These are phyloP conservation scores for Lasiodiplodia theobromae DNA, from an alignment of 2,329 filamentous ascomycete genomes.

Conservation along the genomic window DNA sequence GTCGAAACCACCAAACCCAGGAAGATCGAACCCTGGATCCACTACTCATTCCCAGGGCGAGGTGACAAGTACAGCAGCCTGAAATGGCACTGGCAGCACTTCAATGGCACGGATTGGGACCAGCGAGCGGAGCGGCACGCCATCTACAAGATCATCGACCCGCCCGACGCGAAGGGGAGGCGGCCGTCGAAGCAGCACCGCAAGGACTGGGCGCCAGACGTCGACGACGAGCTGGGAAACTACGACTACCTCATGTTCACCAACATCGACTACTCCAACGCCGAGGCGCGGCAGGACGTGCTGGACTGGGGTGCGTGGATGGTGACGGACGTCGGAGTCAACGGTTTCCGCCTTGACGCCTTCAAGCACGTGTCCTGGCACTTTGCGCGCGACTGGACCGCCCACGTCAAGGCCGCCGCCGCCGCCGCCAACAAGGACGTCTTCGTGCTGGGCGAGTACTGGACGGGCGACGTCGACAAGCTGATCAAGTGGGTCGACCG, in stretches of 20 bases:
- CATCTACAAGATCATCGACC: slow-evolving; percentile 68
- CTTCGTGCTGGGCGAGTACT: slow-evolving; percentile 75
- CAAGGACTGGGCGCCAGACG: slow-evolving; percentile 70
- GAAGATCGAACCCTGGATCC: slow-evolving; percentile 72
- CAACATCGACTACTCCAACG: slow-evolving; percentile 66
- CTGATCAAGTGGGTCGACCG: slow-evolving; percentile 64
- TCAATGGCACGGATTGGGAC: slow-evolving; percentile 73
- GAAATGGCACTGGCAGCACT: slow-evolving; percentile 73
- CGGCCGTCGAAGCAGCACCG: slow-evolving; percentile 51
- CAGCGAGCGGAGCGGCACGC: slow-evolving; percentile 62
- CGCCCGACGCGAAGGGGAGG: slow-evolving; percentile 1
- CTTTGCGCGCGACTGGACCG: slow-evolving; percentile 71
- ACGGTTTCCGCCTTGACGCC: slow-evolving; percentile 74
- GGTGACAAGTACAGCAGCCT: slow-evolving; percentile 65
- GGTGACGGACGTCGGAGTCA: slow-evolving; percentile 62
- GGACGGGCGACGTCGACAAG: slow-evolving; percentile 64
- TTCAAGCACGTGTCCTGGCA: slow-evolving; percentile 73
- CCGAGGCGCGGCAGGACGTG: slow-evolving; percentile 70
- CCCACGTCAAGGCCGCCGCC: slow-evolving; percentile 58
- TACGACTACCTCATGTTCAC: slow-evolving; percentile 75
- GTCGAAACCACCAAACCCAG: slow-evolving; percentile 61
- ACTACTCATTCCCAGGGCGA: slow-evolving; percentile 70
- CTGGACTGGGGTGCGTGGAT: slow-evolving; percentile 74
- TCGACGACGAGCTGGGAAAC: slow-evolving; percentile 72
- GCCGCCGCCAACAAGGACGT: slow-evolving; percentile 55